Conservation (phyloP, 495 filamentous ascomycete species). For the Penicillium parvum region DNA sequence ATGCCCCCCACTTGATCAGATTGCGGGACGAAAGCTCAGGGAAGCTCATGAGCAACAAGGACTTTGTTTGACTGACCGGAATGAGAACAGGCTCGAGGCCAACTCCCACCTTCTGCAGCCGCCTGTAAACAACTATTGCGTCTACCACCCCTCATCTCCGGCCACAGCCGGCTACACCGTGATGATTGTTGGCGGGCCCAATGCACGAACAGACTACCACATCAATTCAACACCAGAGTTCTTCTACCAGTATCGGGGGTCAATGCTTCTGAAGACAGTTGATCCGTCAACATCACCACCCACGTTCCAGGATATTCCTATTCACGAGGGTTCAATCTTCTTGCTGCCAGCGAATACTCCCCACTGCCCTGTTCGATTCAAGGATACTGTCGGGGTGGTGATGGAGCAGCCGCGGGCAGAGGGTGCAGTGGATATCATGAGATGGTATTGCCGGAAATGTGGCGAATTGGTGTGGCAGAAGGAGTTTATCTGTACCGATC, state of each 20-base stretch:
- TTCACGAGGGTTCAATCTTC: constrained; percentile 92
- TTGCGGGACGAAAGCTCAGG: too few species aligned
- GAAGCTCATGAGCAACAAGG: too few species aligned
- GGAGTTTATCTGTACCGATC: constrained; percentile 80
- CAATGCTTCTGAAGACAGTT: constrained; percentile 91
- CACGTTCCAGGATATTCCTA: constrained; percentile 75
- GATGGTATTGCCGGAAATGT: constrained; percentile 76
- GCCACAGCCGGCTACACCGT: constrained; percentile 44
- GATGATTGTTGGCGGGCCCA: constrained; percentile 92
- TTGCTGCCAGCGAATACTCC: constrained; percentile 87
- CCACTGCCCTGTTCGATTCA: constrained; percentile 71
- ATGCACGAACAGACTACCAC: constrained; percentile 96
- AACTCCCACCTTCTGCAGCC: constrained; percentile 93
- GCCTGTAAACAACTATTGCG: constrained; percentile 95
- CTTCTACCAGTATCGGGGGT: constrained; percentile 94
- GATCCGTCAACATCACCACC: constrained; percentile 50
- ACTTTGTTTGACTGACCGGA: too few species aligned
- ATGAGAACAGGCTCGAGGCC: constrained; percentile 87
- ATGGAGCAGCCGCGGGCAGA: constrained; percentile 79
- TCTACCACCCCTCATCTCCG: constrained; percentile 63
- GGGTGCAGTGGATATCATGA: constrained; percentile 67
- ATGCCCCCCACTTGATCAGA: constrained; percentile 24
- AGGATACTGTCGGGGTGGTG: constrained; percentile 74
- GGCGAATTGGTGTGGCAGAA: constrained; percentile 76
- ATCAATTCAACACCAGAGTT: constrained; percentile 96